phyloP scores from a whole-genome alignment of 1,139 yeast genomes.

The Scheffersomyces segobiensis region DNA sequence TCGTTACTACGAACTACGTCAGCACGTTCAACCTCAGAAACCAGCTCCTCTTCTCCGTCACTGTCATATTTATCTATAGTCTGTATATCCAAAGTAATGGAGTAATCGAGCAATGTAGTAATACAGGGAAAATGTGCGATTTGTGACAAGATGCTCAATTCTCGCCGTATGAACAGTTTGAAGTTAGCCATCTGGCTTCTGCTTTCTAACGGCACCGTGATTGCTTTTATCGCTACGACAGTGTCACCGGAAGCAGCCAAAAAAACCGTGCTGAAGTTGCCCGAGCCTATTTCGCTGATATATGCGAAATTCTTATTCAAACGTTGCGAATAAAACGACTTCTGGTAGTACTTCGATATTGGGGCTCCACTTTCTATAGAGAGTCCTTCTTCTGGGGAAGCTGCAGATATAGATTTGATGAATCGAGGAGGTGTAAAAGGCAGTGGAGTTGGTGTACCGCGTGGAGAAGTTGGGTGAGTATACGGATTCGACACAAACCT shows the following conservation, averaged over 20 bases:
- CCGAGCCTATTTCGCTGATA: slow-evolving; percentile 48
- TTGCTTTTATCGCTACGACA: slow-evolving; percentile 43
- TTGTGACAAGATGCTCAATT: slow-evolving; percentile 61
- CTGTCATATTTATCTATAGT: slow-evolving; percentile 13
- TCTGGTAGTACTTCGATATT: slow-evolving; percentile 9
- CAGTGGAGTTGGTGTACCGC: slow-evolving; percentile 1
- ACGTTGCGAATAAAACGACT: slow-evolving; percentile 14
- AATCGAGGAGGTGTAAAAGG: slow-evolving; percentile 5
- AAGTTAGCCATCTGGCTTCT: slow-evolving; percentile 37
- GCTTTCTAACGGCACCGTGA: slow-evolving; percentile 33
- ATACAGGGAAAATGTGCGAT: slow-evolving; percentile 44
- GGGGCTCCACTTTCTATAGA: slow-evolving; percentile 3
- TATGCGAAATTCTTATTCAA: slow-evolving; percentile 19
- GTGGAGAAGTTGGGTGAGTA: slow-evolving; percentile 1
- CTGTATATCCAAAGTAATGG: slow-evolving; percentile 6
- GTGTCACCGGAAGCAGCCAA: slow-evolving; percentile 33
- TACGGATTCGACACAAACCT: slow-evolving; percentile 26
- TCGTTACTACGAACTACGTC: slow-evolving; percentile 25
- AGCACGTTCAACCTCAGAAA: slow-evolving; percentile 24
- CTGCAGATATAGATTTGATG: slow-evolving; percentile 9
- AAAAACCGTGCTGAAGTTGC: slow-evolving; percentile 61
- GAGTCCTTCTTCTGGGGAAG: slow-evolving; percentile 10
- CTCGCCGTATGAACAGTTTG: slow-evolving; percentile 73
- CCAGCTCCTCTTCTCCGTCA: slow-evolving; percentile 1
- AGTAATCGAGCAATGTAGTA: slow-evolving; percentile 32